Evolutionary conservation across 208 protist species (phyloP).

Genomic region (Eutreptiella sp.): DNA sequence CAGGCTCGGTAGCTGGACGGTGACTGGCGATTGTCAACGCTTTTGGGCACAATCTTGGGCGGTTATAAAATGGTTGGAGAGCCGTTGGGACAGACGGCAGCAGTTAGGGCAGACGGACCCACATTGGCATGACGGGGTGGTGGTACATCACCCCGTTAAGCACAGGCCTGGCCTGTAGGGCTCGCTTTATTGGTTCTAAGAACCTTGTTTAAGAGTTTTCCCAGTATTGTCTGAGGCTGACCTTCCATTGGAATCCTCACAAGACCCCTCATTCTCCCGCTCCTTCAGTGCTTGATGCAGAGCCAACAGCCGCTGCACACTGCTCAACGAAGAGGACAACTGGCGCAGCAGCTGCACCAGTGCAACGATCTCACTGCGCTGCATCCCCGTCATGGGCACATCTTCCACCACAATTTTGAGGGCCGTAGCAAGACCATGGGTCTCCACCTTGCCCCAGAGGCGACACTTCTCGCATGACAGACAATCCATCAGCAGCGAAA

Average conservation of each 20-base stretch:
- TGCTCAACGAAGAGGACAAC: slow-evolving; percentile 65
- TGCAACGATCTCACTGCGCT: slow-evolving; percentile 63
- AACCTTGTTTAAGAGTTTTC: slow-evolving; percentile 1
- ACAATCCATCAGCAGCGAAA: slow-evolving; percentile 77
- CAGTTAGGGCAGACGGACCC: too few relatives aligned
- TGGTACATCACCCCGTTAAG: too few relatives aligned
- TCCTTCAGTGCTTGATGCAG: not conserved
- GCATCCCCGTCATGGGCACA: slow-evolving; percentile 27
- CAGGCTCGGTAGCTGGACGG: too few relatives aligned
- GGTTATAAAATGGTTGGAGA: too few relatives aligned
- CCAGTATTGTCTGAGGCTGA: not conserved
- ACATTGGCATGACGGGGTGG: too few relatives aligned
- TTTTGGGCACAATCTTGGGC: too few relatives aligned
- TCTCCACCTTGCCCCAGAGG: slow-evolving; percentile 78
- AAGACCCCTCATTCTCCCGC: not conserved
- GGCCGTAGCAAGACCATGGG: slow-evolving; percentile 67
- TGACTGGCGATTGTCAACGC: too few relatives aligned
- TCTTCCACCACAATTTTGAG: slow-evolving; percentile 60
- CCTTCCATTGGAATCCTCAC: not conserved
- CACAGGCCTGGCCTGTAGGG: too few relatives aligned
- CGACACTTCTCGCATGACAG: slow-evolving; percentile 83
- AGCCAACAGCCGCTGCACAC: not conserved
- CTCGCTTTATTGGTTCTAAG: too few relatives aligned
- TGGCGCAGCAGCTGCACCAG: slow-evolving; percentile 69
- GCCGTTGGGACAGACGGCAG: too few relatives aligned